Percentiles rank a stretch among this genome's conserved stretches.
Evolutionary conservation across 371 early-diverging fungal genomes (phyloP).

Genomic region (Circinella minor): DNA sequence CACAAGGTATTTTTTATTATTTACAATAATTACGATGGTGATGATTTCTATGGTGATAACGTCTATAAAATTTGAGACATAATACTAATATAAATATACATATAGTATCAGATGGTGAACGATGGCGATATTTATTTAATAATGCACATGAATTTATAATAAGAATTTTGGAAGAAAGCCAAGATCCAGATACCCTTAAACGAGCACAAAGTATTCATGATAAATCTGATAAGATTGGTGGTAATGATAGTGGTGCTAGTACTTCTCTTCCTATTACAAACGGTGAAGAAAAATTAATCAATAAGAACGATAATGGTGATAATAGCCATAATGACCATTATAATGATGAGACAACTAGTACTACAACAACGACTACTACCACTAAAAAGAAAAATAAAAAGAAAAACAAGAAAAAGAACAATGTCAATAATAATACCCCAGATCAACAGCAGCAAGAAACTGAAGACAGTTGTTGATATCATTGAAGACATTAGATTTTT

Average conservation of each 20-base stretch:
- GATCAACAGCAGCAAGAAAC: background rate
- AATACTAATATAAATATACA: background rate
- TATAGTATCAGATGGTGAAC: constrained; percentile 10
- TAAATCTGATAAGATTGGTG: background rate
- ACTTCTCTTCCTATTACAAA: too few relatives aligned
- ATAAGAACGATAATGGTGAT: too few relatives aligned
- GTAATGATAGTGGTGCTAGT: too few relatives aligned
- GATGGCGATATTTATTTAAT: constrained; percentile 16
- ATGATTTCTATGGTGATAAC: too few relatives aligned
- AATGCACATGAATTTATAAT: constrained; percentile 28
- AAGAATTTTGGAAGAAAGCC: constrained; percentile 19
- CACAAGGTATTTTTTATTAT: constrained; percentile 26
- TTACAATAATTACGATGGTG: too few relatives aligned
- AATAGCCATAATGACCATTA: background rate
- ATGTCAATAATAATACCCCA: background rate
- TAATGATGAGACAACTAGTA: background rate
- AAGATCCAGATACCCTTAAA: constrained; percentile 37
- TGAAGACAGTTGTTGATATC: background rate
- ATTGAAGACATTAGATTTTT: too few relatives aligned
- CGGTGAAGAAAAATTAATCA: too few relatives aligned
- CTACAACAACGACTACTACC: background rate
- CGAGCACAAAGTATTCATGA: constrained; percentile 34
- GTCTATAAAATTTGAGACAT: too few relatives aligned
- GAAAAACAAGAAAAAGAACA: background rate
- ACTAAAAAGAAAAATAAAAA: background rate